Conservation (phyloP, 2,329 filamentous ascomycete species). For the Colletotrichum acutatum region DNA sequence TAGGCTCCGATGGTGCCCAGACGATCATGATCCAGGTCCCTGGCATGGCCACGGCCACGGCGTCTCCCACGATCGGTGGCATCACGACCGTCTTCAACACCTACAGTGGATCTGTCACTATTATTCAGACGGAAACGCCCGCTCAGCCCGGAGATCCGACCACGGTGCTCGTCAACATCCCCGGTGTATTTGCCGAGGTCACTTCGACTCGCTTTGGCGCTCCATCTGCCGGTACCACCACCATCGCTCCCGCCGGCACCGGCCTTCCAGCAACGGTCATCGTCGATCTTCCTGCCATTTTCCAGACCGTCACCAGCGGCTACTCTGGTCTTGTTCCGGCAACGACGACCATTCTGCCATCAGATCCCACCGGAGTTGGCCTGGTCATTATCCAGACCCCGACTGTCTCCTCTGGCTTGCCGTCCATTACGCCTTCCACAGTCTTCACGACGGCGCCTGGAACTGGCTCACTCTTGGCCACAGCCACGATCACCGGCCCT, state of each 20-base stretch:
- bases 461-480: background rate
- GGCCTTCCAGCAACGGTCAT: slow-evolving; percentile 17
- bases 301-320: slow-evolving; percentile 21
- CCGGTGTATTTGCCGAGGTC: background rate
- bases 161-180: slow-evolving; percentile 23
- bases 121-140: slow-evolving; percentile 6
- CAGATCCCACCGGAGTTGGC: slow-evolving; percentile 3
- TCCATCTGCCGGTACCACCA: slow-evolving; percentile 14
- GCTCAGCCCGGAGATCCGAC: slow-evolving; percentile 2
- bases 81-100: slow-evolving; percentile 19
- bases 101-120: slow-evolving; percentile 9
- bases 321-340: slow-evolving; percentile 18
- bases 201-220: slow-evolving; percentile 24
- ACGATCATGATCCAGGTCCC: slow-evolving; percentile 17
- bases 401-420: background rate
- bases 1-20: slow-evolving; percentile 18
- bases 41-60: background rate
- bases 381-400: slow-evolving; percentile 21
- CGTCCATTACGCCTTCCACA: background rate
- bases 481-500: background rate
- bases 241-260: background rate
- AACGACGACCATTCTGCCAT: slow-evolving; percentile 8
- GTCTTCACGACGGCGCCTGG: slow-evolving; percentile 6
- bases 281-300: slow-evolving; percentile 9
- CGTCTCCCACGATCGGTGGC: background rate